A percentile compares a stretch with the other conserved stretches of the same genome.
Conservation (phyloP, 108 stramenopile species). For the Conticribra guillardii region DNA sequence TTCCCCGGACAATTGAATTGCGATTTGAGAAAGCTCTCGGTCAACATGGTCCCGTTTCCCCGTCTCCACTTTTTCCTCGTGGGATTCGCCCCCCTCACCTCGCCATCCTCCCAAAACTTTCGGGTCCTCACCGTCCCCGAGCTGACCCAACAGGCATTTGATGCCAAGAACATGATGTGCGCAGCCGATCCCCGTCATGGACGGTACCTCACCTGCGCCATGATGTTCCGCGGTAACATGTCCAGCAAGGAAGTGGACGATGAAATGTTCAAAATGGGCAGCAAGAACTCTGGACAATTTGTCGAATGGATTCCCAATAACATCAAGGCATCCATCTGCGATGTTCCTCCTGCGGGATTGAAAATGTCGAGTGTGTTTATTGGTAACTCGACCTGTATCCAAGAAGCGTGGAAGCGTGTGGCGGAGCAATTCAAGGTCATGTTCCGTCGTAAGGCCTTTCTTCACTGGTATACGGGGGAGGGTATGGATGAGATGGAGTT, state of each 20-base stretch:
- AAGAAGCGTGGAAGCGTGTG: slow-evolving; percentile 85
- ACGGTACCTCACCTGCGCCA: slow-evolving; percentile 75
- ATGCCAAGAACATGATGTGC: slow-evolving; percentile 87
- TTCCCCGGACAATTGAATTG: slow-evolving; percentile 87
- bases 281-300: slow-evolving; percentile 89
- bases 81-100: slow-evolving; percentile 76
- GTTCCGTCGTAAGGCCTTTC: slow-evolving; percentile 91
- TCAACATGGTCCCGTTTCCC: slow-evolving; percentile 86
- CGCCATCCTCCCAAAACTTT: slow-evolving; percentile 64
- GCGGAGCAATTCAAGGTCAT: slow-evolving; percentile 87
- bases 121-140: slow-evolving; percentile 75
- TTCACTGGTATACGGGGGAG: slow-evolving; percentile 87
- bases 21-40: slow-evolving; percentile 80
- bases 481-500: slow-evolving; percentile 90
- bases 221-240: slow-evolving; percentile 76
- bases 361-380: slow-evolving; percentile 73
- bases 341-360: slow-evolving; percentile 83
- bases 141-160: slow-evolving; percentile 77
- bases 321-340: slow-evolving; percentile 89
- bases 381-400: slow-evolving; percentile 82
- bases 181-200: slow-evolving; percentile 80
- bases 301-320: slow-evolving; percentile 94
- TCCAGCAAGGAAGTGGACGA: slow-evolving; percentile 80
- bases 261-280: slow-evolving; percentile 89
- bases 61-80: slow-evolving; percentile 88